These are phyloP conservation scores for Byssochlamys sp. DNA, from an alignment of 2,329 filamentous ascomycete genomes.

Conservation along the genomic window DNA sequence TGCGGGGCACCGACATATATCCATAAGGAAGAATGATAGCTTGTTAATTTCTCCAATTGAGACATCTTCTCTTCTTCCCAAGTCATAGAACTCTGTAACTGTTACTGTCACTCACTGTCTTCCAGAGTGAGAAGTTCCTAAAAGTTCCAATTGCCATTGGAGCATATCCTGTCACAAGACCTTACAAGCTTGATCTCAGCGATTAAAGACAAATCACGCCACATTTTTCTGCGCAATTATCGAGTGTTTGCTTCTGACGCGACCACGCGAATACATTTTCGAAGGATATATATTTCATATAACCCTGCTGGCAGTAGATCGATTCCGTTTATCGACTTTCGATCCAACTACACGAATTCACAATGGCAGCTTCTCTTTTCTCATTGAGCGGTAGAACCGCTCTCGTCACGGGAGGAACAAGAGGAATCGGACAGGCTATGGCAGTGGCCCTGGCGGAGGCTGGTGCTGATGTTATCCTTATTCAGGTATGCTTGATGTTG, in stretches of 20 bases:
- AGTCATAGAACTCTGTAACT: not conserved
- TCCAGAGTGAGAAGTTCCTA: not conserved
- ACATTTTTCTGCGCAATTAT: not conserved
- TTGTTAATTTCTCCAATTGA: not conserved
- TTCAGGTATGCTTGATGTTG: slow-evolving; percentile 22
- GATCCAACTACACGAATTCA: slow-evolving; percentile 4
- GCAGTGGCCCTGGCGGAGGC: slow-evolving; percentile 39
- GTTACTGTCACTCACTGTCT: too few species aligned
- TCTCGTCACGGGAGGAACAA: slow-evolving; percentile 38
- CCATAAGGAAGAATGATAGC: not conserved
- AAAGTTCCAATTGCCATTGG: not conserved
- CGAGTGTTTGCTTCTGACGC: not conserved
- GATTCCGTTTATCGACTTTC: not conserved
- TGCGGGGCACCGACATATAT: not conserved
- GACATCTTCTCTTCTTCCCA: not conserved
- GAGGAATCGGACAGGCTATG: slow-evolving; percentile 41
- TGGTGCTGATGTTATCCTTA: slow-evolving; percentile 37
- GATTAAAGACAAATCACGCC: not conserved
- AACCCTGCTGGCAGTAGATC: slow-evolving; percentile 3
- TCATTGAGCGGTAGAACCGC: slow-evolving; percentile 35
- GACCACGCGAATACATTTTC: not conserved
- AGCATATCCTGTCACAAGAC: not conserved
- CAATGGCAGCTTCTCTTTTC: slow-evolving; percentile 27
- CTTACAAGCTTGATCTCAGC: not conserved
- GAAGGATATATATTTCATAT: slow-evolving; percentile 6